These are phyloP conservation scores for Microbotryum violaceum DNA, from an alignment of 1,284 basidiomycete genomes.

Conservation along the genomic window DNA sequence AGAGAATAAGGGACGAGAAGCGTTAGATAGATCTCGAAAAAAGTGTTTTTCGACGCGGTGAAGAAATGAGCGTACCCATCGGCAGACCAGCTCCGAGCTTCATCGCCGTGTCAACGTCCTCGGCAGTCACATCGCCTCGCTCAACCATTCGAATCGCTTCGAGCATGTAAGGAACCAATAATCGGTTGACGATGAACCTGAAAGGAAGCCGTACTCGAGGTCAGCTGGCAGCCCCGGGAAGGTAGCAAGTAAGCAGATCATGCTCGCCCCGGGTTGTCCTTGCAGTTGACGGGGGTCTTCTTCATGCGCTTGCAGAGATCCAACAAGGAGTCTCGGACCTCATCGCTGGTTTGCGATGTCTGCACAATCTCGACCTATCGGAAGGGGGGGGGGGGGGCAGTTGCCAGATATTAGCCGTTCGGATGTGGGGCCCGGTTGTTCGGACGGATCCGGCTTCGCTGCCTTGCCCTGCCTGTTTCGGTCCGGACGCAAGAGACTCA, in stretches of 20 bases:
- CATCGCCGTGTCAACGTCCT: constrained; percentile 55
- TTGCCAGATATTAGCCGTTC: too few species aligned
- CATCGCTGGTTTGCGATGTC: constrained; percentile 47
- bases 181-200: constrained; percentile 50
- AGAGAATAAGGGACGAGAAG: constrained; percentile 18
- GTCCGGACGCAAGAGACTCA: constrained; percentile 2
- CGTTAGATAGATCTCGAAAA: constrained; percentile 22
- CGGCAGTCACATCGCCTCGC: constrained; percentile 50
- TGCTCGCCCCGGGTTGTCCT: constrained; percentile 48
- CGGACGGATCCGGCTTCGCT: too few species aligned
- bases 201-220: neutral
- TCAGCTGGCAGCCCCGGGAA: neutral
- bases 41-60: too few species aligned
- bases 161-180: constrained; percentile 51
- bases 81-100: constrained; percentile 50
- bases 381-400: too few species aligned
- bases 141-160: constrained; percentile 53
- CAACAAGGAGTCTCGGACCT: constrained; percentile 45
- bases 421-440: too few species aligned
- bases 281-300: constrained; percentile 51
- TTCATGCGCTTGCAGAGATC: constrained; percentile 48
- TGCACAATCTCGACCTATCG: constrained; percentile 48
- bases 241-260: neutral
- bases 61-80: constrained; percentile 20
- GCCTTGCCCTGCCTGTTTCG: neutral